A percentile compares a stretch with the other conserved stretches of the same genome.
phyloP scores from a whole-genome alignment of 495 filamentous ascomycete genomes.

The Hypoxylon subgilvum region DNA sequence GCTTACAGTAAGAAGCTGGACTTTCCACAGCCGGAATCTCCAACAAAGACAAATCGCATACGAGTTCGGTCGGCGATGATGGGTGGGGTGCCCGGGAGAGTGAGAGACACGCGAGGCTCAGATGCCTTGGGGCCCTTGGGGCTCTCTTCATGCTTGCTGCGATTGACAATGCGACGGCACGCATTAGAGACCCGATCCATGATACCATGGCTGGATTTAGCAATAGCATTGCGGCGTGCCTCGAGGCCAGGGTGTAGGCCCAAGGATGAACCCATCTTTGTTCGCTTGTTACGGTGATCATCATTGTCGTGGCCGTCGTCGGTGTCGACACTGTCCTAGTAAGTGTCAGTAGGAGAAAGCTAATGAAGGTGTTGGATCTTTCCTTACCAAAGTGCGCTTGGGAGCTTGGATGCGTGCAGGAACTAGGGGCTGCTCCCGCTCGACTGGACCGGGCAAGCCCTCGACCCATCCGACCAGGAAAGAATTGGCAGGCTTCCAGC shows the following conservation, averaged over 20 bases:
- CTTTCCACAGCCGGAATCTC: constrained; percentile 38
- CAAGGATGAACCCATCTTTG: constrained; percentile 1
- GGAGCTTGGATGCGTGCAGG: constrained; percentile 18
- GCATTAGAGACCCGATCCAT: constrained; percentile 20
- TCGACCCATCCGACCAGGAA: constrained; percentile 29
- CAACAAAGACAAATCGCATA: constrained; percentile 41
- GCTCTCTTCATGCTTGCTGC: background rate
- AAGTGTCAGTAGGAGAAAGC: background rate
- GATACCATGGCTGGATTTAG: constrained; percentile 5
- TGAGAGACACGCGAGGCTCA: background rate
- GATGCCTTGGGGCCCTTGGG: background rate
- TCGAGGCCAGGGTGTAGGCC: background rate
- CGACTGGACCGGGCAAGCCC: constrained; percentile 13
- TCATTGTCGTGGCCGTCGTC: constrained; percentile 1
- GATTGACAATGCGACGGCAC: constrained; percentile 4
- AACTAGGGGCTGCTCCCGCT: constrained; percentile 14
- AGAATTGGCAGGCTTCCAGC: constrained; percentile 18
- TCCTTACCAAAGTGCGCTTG: constrained; percentile 30
- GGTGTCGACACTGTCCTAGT: constrained; percentile 14
- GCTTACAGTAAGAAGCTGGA: constrained; percentile 36
- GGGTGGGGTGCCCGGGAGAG: constrained; percentile 12
- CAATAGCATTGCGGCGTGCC: constrained; percentile 6
- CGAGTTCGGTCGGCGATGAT: constrained; percentile 20
- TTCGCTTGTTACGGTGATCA: constrained; percentile 22
- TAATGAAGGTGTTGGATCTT: background rate